A percentile compares a stretch with the other conserved stretches of the same genome.
Evolutionary conservation across 306 rosid genomes (phyloP).

Genomic region (Fragaria ananassa): DNA sequence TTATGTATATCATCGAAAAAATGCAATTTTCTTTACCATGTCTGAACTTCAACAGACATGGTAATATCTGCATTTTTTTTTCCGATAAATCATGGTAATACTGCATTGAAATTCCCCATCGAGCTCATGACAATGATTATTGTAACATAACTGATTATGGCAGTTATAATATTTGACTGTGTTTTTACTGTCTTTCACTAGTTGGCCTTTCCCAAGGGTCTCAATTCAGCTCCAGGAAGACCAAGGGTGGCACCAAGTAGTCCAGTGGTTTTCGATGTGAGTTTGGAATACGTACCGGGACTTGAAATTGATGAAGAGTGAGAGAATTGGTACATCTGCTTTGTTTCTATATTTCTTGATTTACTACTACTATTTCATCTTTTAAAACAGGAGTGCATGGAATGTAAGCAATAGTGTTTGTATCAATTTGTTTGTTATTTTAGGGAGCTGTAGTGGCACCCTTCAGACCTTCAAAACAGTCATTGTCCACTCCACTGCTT

Average conservation of each 20-base stretch:
- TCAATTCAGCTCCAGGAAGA: slow-evolving; percentile 93
- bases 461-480: too few relatives aligned
- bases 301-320: slow-evolving; percentile 77
- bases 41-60: neutral
- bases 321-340: neutral
- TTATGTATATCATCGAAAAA: too few relatives aligned
- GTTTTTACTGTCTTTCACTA: slow-evolving; percentile 28
- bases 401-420: too few relatives aligned
- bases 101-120: neutral
- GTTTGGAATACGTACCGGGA: slow-evolving; percentile 88
- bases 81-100: too few relatives aligned
- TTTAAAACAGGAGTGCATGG: too few relatives aligned
- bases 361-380: too few relatives aligned
- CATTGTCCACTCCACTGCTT: too few relatives aligned
- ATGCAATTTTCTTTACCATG: neutral
- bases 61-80: neutral
- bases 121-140: neutral
- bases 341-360: too few relatives aligned
- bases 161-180: neutral
- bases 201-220: slow-evolving; percentile 98
- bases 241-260: slow-evolving; percentile 96
- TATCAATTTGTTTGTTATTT: too few relatives aligned
- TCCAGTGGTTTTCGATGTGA: slow-evolving; percentile 88
- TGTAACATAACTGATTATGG: neutral
- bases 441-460: too few relatives aligned